Conservation (phyloP, 306 rosid genomes). For the Malus orientalis region DNA sequence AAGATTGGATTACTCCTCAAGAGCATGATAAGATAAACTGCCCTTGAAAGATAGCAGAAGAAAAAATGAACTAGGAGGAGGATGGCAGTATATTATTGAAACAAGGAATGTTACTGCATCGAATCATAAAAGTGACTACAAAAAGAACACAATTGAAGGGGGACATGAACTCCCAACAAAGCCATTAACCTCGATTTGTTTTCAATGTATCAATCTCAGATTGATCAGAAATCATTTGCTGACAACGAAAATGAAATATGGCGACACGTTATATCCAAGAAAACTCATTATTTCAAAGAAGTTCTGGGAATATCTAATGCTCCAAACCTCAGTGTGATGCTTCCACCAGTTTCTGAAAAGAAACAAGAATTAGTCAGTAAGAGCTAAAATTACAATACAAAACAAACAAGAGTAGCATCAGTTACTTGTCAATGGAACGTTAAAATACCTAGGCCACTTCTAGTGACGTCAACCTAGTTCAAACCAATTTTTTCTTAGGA, state of each 20-base stretch:
- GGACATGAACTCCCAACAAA: conserved; percentile 5
- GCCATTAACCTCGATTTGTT: conserved; percentile 23
- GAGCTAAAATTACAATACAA: conserved; percentile 1
- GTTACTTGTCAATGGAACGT: not conserved
- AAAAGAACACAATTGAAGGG: conserved; percentile 10
- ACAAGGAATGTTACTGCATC: conserved; percentile 1
- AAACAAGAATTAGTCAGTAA: conserved; percentile 17
- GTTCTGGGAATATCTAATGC: conserved; percentile 9
- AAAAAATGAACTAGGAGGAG: not conserved
- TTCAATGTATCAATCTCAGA: conserved; percentile 15
- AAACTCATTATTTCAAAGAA: conserved; percentile 43
- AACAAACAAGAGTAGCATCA: not conserved
- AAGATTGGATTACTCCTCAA: not conserved
- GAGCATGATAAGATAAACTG: not conserved
- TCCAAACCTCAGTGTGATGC: conserved; percentile 42
- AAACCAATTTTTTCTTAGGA: not conserved
- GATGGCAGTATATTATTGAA: conserved; percentile 12
- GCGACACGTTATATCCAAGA: conserved; percentile 24
- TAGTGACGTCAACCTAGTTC: not conserved
- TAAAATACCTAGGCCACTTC: not conserved
- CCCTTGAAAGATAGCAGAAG: not conserved
- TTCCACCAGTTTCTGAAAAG: conserved; percentile 56
- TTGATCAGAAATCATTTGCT: conserved; percentile 25
- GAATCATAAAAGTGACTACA: not conserved
- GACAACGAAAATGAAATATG: conserved; percentile 22